Evolutionary conservation across 805 yeast genomes (phyloP), one percentile per base, ranked within the genome.

Genomic region (Candida boidinii): DNA sequence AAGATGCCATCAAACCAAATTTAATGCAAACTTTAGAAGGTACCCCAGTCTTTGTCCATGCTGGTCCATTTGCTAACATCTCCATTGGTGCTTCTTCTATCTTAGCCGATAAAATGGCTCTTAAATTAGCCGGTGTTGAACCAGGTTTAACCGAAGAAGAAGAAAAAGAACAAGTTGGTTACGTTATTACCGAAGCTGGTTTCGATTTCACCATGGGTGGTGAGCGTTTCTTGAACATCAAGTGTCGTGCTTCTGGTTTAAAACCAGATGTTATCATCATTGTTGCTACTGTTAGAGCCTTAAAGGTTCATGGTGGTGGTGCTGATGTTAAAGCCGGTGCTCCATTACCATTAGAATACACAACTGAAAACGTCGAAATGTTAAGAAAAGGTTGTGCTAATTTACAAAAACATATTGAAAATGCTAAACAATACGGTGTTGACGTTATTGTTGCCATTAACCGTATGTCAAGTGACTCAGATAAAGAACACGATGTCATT

Each of bases 151-250:
- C 49, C 2, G 26, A 38, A 14, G 54, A 51, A 29, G 46, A 55
- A 37, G 53, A 44, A 39, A 45, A 45, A 28, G 49, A 48, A 63
- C 40, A 76, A 34, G 65, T 67, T 39, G 97, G 97, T 44, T 90
- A 74, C 54, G 97, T 87, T 35, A 85, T 90, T 39, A 90, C 98
- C 31, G 98, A 90, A 60, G 96, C 97, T 25, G 98, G 98, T 33
- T 90, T 90, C 63, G 97, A 90, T 61, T 90, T 92, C 68, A 90
- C 96, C 30, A 90, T 90, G 97, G 98, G 98, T 44, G 97, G 97
- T 47, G 98, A 90, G 67, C 74, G 97, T 51, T 90, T 90, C 64
- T 74, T 90, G 62, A 86, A 90, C 66, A 90, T 90, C 59, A 90
- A 90, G 66, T 87, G 96, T 60, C 79, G 97, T 56, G 71, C 94